Conservation (phyloP, 2,329 filamentous ascomycete genomes). For the Microsporum ferrugineum region DNA sequence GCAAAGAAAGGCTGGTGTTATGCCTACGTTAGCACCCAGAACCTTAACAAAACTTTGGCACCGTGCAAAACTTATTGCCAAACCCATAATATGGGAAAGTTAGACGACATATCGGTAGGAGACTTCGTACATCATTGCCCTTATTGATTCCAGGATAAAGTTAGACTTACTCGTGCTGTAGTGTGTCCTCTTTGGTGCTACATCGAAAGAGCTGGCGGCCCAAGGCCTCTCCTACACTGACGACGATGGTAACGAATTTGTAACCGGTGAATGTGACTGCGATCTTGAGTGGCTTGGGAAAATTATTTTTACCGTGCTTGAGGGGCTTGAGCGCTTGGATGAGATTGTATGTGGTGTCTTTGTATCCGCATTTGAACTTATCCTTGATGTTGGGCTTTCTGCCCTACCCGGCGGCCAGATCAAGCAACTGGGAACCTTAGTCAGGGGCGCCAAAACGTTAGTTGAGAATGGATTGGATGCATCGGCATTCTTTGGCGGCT, state of each 20-base stretch:
- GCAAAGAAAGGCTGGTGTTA: background rate
- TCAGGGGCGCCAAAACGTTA: background rate
- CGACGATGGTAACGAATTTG: background rate
- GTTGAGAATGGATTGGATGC: background rate
- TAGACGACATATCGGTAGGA: background rate
- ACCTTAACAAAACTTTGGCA: background rate
- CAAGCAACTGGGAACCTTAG: background rate
- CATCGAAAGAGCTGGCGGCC: background rate
- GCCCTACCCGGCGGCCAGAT: background rate
- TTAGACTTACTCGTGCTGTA: background rate
- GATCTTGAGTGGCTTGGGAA: background rate
- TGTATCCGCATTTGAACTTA: background rate
- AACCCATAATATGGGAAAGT: background rate
- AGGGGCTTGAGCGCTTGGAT: background rate
- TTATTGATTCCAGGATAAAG: background rate
- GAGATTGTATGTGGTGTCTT: background rate
- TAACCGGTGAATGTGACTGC: background rate
- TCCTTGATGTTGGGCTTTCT: background rate
- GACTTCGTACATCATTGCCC: background rate
- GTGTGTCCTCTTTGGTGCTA: background rate
- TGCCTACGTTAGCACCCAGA: background rate
- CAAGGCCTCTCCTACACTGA: background rate
- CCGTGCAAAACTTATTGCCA: background rate
- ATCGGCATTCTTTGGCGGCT: background rate
- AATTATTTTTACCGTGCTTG: background rate